phyloP scores from a whole-genome alignment of 768 basidiomycete species.

The Calocybe indica region DNA sequence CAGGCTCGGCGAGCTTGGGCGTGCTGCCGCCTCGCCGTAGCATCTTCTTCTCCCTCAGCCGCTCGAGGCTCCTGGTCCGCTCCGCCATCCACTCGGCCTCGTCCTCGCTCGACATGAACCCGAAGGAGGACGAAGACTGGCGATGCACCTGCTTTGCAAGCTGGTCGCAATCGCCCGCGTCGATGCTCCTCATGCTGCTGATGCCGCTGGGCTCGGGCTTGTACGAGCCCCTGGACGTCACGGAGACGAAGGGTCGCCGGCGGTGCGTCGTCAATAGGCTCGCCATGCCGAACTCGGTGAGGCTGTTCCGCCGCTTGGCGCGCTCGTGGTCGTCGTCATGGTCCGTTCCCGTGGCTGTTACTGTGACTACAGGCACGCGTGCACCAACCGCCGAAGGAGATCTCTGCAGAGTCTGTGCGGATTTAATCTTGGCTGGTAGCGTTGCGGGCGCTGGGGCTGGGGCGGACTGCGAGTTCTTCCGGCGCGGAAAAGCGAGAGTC shows the following conservation, averaged over 20 bases:
- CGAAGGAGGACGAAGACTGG: not conserved
- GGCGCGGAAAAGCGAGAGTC: too few relatives aligned
- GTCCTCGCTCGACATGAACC: constrained; percentile 13
- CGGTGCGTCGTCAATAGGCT: not conserved
- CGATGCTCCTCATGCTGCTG: not conserved
- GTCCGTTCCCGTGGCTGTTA: too few relatives aligned
- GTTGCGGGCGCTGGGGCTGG: too few relatives aligned
- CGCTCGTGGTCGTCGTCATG: not conserved
- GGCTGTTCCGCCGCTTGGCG: not conserved
- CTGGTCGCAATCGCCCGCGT: not conserved
- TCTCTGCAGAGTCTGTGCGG: too few relatives aligned
- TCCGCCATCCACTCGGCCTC: constrained; percentile 26
- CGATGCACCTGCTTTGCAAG: not conserved
- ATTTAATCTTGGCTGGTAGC: too few relatives aligned
- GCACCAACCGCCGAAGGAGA: too few relatives aligned
- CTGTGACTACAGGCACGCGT: too few relatives aligned
- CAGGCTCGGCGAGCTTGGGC: too few relatives aligned
- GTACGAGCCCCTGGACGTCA: not conserved
- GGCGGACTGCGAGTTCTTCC: too few relatives aligned
- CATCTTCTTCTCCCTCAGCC: constrained; percentile 22
- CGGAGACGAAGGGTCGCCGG: not conserved
- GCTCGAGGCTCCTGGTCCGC: constrained; percentile 21
- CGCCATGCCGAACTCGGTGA: not conserved
- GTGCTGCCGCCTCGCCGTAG: constrained; percentile 11
- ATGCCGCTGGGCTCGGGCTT: not conserved